A percentile compares a stretch with the other conserved stretches of the same genome.
phyloP scores from a whole-genome alignment of 805 yeast genomes.

The Candida vaughaniae region DNA sequence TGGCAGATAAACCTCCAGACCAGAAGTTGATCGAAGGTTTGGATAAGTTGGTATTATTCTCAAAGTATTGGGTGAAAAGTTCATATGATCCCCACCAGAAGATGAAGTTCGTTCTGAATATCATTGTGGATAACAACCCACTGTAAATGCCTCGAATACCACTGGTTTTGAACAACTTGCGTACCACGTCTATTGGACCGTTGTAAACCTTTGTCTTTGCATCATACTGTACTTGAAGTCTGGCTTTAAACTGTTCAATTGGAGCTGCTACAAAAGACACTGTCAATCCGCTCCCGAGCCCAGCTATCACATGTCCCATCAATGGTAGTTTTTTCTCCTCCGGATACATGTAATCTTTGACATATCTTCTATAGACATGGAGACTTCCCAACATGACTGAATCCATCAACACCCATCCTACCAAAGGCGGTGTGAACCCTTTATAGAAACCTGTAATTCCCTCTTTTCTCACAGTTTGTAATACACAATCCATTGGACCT shows the following conservation, averaged over 20 bases:
- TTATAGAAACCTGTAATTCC: slow-evolving; percentile 80
- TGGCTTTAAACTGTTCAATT: slow-evolving; percentile 83
- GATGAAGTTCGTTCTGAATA: slow-evolving; percentile 81
- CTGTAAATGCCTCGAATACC: slow-evolving; percentile 76
- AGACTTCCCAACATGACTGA: slow-evolving; percentile 86
- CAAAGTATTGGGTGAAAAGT: slow-evolving; percentile 67
- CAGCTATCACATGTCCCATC: slow-evolving; percentile 71
- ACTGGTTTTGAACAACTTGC: slow-evolving; percentile 53
- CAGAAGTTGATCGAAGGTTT: slow-evolving; percentile 79
- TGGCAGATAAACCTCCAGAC: slow-evolving; percentile 88
- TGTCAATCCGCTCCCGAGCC: slow-evolving; percentile 85
- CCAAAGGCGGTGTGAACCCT: slow-evolving; percentile 90
- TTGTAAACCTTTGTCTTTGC: slow-evolving; percentile 61
- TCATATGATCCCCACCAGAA: slow-evolving; percentile 97
- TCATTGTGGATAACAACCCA: slow-evolving; percentile 82
- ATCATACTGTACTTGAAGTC: slow-evolving; percentile 88
- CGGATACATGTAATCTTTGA: slow-evolving; percentile 63
- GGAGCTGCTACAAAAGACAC: slow-evolving; percentile 97
- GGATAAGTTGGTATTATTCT: slow-evolving; percentile 60
- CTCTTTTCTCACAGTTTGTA: slow-evolving; percentile 68
- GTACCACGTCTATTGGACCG: slow-evolving; percentile 80
- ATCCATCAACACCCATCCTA: slow-evolving; percentile 95
- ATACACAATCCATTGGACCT: slow-evolving; percentile 81
- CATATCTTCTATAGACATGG: slow-evolving; percentile 68
- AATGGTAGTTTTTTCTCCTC: slow-evolving; percentile 67